These are phyloP conservation scores for Cyberlindnera samutprakarnensis DNA, from an alignment of 805 yeast species.

Conservation along the genomic window DNA sequence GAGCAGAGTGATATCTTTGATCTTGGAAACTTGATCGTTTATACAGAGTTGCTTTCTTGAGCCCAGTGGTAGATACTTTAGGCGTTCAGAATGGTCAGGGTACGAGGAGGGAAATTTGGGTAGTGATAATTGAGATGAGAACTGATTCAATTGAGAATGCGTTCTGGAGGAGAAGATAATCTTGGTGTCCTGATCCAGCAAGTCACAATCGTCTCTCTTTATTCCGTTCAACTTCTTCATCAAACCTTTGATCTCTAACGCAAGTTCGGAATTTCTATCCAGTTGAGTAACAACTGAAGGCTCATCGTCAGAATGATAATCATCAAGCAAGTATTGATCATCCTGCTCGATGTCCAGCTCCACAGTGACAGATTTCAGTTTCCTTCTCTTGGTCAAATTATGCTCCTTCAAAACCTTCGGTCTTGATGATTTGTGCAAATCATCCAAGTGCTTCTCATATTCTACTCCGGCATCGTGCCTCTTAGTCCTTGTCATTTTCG, in stretches of 20 bases:
- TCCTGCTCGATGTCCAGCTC: constrained; percentile 25
- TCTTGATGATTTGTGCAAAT: too few species aligned
- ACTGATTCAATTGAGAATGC: constrained; percentile 81
- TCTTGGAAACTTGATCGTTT: constrained; percentile 48
- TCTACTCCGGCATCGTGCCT: constrained; percentile 20
- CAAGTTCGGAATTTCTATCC: constrained; percentile 27
- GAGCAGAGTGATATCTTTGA: constrained; percentile 43
- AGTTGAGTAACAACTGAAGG: constrained; percentile 6
- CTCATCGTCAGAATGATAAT: constrained; percentile 26
- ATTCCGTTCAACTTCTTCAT: constrained; percentile 33
- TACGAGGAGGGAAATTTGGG: constrained; percentile 61
- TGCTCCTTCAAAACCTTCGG: constrained; percentile 12
- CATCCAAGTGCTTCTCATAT: constrained; percentile 29
- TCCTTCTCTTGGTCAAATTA: constrained; percentile 14
- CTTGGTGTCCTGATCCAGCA: constrained; percentile 31
- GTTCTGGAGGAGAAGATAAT: constrained; percentile 79
- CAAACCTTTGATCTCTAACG: constrained; percentile 41
- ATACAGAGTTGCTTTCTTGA: constrained; percentile 84
- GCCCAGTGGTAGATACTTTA: constrained; percentile 67
- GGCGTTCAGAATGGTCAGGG: constrained; percentile 36
- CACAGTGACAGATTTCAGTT: constrained; percentile 18
- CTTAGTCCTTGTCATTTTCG: constrained; percentile 20
- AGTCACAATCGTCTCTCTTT: constrained; percentile 11
- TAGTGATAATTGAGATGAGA: constrained; percentile 60
- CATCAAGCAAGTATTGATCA: constrained; percentile 34